phyloP scores from a whole-genome alignment of 2,329 filamentous ascomycete species.

The Exophiala alcalophila region DNA sequence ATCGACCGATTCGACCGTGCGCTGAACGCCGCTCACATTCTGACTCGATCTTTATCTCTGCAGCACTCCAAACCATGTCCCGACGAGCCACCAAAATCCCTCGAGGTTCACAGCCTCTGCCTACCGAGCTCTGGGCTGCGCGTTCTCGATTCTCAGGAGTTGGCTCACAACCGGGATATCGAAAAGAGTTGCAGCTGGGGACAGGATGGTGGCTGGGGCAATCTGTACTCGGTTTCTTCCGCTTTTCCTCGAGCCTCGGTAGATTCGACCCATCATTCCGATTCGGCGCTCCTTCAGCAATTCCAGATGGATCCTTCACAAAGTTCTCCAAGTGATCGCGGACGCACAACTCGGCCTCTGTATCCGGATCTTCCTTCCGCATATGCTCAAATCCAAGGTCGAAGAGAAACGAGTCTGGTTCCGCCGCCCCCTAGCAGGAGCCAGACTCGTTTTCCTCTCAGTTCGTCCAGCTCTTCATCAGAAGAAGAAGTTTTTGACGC shows the following conservation, averaged over 20 bases:
- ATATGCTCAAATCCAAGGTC: slow-evolving; percentile 20
- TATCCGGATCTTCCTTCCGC: slow-evolving; percentile 22
- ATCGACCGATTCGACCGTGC: neutral
- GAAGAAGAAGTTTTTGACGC: slow-evolving; percentile 11
- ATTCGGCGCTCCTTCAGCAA: slow-evolving; percentile 12
- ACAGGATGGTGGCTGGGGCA: neutral
- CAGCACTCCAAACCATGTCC: no score
- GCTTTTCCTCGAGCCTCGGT: slow-evolving; percentile 4
- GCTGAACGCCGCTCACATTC: neutral
- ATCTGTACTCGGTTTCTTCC: slow-evolving; percentile 6
- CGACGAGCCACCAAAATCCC: no score
- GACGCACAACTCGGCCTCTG: slow-evolving; percentile 12
- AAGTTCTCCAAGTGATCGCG: neutral
- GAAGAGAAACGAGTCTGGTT: slow-evolving; percentile 10
- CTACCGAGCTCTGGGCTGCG: no score
- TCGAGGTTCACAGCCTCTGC: no score
- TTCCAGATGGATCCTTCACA: slow-evolving; percentile 5
- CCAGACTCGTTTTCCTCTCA: slow-evolving; percentile 18
- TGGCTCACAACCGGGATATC: neutral
- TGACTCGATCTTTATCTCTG: no score
- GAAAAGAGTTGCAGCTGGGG: no score
- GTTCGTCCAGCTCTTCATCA: slow-evolving; percentile 16
- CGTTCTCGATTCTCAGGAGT: no score
- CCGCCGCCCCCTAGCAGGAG: slow-evolving; percentile 1
- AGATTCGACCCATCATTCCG: slow-evolving; percentile 18